phyloP scores from a whole-genome alignment of 345 rosid genomes.

The Rhodamnia rubescens region DNA sequence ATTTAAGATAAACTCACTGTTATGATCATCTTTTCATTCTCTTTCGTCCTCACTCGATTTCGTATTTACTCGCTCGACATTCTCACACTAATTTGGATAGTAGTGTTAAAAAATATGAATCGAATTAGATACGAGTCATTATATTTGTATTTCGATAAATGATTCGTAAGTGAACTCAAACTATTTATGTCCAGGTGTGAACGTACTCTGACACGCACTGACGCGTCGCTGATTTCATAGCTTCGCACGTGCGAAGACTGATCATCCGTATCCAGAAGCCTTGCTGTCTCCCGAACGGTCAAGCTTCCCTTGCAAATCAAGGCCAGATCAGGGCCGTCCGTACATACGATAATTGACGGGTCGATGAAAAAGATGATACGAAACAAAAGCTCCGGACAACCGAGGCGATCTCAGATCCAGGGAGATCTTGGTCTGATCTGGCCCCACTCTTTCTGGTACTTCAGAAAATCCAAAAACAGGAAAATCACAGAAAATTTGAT shows the following conservation, averaged over 20 bases:
- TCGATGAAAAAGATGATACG: not conserved
- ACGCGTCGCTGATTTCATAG: not conserved
- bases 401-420: not conserved
- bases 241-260: not conserved
- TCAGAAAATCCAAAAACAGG: not conserved
- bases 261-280: too few species aligned
- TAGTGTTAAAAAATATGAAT: too few species aligned
- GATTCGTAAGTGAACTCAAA: too few species aligned
- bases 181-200: not conserved
- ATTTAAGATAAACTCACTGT: too few species aligned
- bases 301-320: not conserved
- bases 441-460: not conserved
- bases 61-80: accelerated
- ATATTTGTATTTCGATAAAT: too few species aligned
- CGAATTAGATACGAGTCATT: too few species aligned
- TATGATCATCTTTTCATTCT: too few species aligned
- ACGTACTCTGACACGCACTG: not conserved
- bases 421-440: not conserved
- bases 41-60: too few species aligned
- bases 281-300: not conserved
- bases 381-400: not conserved
- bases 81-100: too few species aligned
- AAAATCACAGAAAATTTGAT: not conserved
- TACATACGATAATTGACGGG: not conserved
- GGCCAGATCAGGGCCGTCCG: not conserved